Evolutionary conservation across 306 rosid species (phyloP), one percentile per base, ranked within the genome.

Genomic region (Acmispon strigosus): DNA sequence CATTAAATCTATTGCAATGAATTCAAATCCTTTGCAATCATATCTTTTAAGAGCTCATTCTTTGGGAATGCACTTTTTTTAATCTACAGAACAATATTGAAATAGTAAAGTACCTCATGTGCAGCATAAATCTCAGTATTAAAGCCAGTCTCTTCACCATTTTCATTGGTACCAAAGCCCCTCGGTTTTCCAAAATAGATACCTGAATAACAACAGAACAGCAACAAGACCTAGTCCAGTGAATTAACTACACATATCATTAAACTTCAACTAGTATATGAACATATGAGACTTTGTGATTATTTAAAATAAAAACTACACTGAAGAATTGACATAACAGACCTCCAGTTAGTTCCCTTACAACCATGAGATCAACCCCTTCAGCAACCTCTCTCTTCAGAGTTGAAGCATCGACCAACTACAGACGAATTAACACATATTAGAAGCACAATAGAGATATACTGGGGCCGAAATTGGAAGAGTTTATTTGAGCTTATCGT

Each of bases 321-420:
- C 8, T 7, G 13, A 37, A 75, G 57, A 69, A 29, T 8, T 7
- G 58, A 73, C 11, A 58, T 10, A n/a, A 63, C 85, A 68, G 75
- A 94, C 98, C 98, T 83, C 97, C 97, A 15, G 95, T 94, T 59
- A 94, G 92, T 73, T 94, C 98, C 80, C 97, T 86, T 70, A 94
- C 84, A 83, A 94, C 94, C 95, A 94, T 87, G 70, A 94, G 85
- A 80, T 94, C 95, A 52, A 90, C 97, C 76, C 97, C 97, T 74
- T 88, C 95, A 32, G 84, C 92, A 58, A 89, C 72, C 83, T 90
- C 97, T 77, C 69, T 89, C 85, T 94, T 94, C 87, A 94, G 83
- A 74, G 97, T 87, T 24, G 98, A 94, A 54, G 98, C 92, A 72
- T 90, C 94, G 49, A 89, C 92, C 60, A 94, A 75, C 98, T 90